Base-by-base conservation (phyloP, 768 basidiomycete genomes). In the Tricholoma matsutake region DNA sequence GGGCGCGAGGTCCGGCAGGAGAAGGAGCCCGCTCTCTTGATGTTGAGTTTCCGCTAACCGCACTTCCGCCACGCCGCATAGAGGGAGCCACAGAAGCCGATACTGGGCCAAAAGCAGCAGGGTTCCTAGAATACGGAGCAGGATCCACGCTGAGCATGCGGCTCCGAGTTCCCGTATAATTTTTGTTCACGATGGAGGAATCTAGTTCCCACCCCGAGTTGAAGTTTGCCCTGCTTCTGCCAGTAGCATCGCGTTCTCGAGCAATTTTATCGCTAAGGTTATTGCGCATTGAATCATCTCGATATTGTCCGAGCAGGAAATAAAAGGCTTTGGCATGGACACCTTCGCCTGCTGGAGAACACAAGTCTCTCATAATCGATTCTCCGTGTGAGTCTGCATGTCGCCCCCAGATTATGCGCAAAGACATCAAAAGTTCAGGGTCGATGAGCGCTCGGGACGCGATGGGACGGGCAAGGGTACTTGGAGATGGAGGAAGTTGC, bases 281-380 rank as follows among this genome's bases (percentile, higher is more conserved):
- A 54, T 71, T 76, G 37, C 69, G 72, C 52, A 68, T 66, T 4
- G 75, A 72, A 53, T 83, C 85, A 66, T 92, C 87, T 61, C 90
- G 84, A 67, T 93, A 91, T 72, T 83, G 83, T 41, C 84, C 78
- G 18, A 96, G 82, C 37, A 96, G 82, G 69, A 89, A 93, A 70
- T 95, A 96, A 73, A 95, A 94, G 0, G 91, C 91, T 71, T 96
- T 96, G 9, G 92, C 89, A 61, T 92, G 83, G 8, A 84, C 83
- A 11, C 89, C 90, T 56, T 83, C 77, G 18, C 87, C 91, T 16
- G 82, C 79, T 10, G 88, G 86, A 29, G 87, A 83, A 63, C 90
- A 83, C 6, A 93, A 78, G 67, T 92, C 91, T 22, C 78, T 71
- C 59, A 79, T 82, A 68, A 92, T 89, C 28, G 69, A 71, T 14